Conservation (phyloP, 441 rosid species). For the Populus tomentosa region DNA sequence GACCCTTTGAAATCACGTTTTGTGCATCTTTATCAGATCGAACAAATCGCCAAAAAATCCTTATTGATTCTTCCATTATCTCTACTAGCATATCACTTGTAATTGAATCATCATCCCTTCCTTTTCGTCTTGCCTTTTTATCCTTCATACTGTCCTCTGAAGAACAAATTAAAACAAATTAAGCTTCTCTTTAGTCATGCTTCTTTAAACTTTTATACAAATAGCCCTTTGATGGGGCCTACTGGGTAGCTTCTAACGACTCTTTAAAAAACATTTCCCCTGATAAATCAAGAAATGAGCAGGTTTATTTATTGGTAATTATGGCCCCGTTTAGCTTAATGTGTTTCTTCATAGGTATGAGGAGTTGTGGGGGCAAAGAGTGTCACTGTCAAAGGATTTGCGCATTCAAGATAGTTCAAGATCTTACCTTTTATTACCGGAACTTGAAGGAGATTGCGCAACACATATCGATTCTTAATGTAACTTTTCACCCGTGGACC, state of each 20-base stretch:
- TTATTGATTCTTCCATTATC: constrained; percentile 82
- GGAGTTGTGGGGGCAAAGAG: not conserved
- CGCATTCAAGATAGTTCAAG: not conserved
- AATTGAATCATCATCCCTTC: constrained; percentile 37
- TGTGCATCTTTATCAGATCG: constrained; percentile 66
- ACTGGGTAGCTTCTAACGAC: not conserved
- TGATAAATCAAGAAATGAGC: constrained; percentile 18
- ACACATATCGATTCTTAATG: constrained; percentile 57
- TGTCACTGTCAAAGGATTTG: not conserved
- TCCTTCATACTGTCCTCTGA: constrained; percentile 63
- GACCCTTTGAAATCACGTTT: constrained; percentile 28
- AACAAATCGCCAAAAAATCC: constrained; percentile 74
- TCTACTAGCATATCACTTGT: constrained; percentile 64
- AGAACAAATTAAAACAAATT: constrained; percentile 13
- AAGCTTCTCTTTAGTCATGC: not conserved
- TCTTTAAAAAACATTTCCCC: not conserved
- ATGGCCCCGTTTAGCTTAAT: constrained; percentile 8
- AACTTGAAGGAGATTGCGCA: constrained; percentile 85
- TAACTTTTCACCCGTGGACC: constrained; percentile 74
- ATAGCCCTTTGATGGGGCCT: not conserved
- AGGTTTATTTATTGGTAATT: not conserved
- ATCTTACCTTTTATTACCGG: constrained; percentile 76
- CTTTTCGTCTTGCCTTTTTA: constrained; percentile 41
- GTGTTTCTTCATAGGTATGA: not conserved
- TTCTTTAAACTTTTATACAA: not conserved